A percentile compares a stretch with the other conserved stretches of the same genome.
phyloP scores from a whole-genome alignment of 495 filamentous ascomycete species.

The Aspergillus sclerotiicarbonarius region DNA sequence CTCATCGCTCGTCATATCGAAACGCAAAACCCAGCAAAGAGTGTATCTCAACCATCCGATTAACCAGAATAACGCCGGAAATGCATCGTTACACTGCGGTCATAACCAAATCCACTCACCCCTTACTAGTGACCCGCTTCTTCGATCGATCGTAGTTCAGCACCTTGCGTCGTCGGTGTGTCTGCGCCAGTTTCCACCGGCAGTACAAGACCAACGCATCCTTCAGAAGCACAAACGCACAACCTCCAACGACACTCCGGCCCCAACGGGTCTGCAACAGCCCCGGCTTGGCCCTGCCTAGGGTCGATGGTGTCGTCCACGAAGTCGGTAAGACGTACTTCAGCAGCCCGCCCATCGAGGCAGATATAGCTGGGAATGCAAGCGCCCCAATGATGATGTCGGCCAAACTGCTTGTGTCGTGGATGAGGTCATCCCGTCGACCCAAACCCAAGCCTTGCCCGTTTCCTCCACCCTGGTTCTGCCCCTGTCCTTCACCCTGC shows the following conservation, averaged over 20 bases:
- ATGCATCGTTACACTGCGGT: conserved; percentile 21
- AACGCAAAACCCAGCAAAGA: conserved; percentile 2
- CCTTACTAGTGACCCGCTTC: conserved; percentile 25
- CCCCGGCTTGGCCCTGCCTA: conserved; percentile 42
- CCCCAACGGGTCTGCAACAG: conserved; percentile 76
- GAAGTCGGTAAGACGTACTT: conserved; percentile 58
- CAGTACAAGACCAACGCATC: conserved; percentile 74
- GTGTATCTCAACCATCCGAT: conserved; percentile 10
- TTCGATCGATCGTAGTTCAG: conserved; percentile 59
- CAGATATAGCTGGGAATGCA: conserved; percentile 60
- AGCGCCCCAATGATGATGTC: conserved; percentile 61
- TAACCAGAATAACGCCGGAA: conserved; percentile 6
- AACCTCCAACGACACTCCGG: conserved; percentile 75
- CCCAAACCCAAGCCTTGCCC: conserved; percentile 33
- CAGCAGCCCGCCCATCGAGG: conserved; percentile 66
- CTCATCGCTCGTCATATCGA: neutral
- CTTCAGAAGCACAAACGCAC: conserved; percentile 73
- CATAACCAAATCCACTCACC: conserved; percentile 12
- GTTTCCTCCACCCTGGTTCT: conserved; percentile 27
- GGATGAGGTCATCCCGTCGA: conserved; percentile 46
- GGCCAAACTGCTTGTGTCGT: conserved; percentile 51
- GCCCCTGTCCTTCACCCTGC: conserved; percentile 27
- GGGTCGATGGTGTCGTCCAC: conserved; percentile 52
- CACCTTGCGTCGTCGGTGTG: conserved; percentile 63
- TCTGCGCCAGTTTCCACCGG: conserved; percentile 69